Evolutionary conservation across 2,329 filamentous ascomycete genomes (phyloP).

Genomic region (Tolypocladium amazonense): DNA sequence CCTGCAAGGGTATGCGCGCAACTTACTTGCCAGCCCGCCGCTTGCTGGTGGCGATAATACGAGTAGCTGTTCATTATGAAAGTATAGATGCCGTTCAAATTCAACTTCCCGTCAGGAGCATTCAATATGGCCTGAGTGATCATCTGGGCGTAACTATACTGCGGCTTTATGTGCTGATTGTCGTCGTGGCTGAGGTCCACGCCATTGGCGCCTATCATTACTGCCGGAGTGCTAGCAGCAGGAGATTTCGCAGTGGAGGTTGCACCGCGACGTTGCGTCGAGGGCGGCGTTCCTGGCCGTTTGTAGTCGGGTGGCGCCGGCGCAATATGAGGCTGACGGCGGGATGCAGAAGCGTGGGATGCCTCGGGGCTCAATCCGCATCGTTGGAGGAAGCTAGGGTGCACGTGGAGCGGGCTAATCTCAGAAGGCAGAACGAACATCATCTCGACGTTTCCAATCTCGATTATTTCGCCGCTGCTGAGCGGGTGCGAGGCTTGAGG

Average conservation of each 20-base stretch:
- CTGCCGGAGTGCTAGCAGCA: constrained; percentile 22
- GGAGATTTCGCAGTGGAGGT: constrained; percentile 18
- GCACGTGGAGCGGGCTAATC: constrained; percentile 53
- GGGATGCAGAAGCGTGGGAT: constrained; percentile 15
- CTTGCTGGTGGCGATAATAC: constrained; percentile 74
- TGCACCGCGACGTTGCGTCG: constrained; percentile 21
- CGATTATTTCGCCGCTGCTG: constrained; percentile 80
- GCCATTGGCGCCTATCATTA: constrained; percentile 33
- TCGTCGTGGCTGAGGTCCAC: constrained; percentile 74
- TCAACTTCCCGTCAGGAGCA: constrained; percentile 77
- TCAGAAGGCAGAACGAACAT: constrained; percentile 90
- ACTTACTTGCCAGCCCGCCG: constrained; percentile 79
- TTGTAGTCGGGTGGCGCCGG: constrained; percentile 51
- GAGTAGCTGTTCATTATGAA: constrained; percentile 88
- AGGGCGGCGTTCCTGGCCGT: constrained; percentile 50
- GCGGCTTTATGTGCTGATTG: constrained; percentile 86
- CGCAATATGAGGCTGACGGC: constrained; percentile 38
- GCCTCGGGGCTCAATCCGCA: constrained; percentile 39
- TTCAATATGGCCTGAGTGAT: constrained; percentile 94
- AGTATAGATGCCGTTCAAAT: constrained; percentile 83
- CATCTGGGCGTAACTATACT: constrained; percentile 92
- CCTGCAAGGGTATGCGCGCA: neutral
- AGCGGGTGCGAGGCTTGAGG: constrained; percentile 56
- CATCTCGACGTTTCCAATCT: constrained; percentile 92
- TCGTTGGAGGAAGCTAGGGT: constrained; percentile 58